Evolutionary conservation across 441 rosid genomes (phyloP).

Genomic region (Mallotus repandus): DNA sequence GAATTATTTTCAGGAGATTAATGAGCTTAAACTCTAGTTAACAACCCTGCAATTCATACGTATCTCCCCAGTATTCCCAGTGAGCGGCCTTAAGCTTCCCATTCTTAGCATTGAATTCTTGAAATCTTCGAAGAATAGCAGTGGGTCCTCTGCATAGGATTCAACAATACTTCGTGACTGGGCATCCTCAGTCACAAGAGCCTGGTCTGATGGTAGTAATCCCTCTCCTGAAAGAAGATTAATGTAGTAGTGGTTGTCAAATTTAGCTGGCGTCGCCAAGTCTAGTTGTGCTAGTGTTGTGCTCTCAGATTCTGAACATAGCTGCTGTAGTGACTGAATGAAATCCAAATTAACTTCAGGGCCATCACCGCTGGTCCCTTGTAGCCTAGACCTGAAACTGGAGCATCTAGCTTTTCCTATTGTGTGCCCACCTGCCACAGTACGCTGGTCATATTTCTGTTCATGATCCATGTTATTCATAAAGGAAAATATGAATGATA

Average conservation of each 20-base stretch:
- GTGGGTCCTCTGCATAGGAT: constrained; percentile 52
- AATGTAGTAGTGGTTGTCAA: constrained; percentile 76
- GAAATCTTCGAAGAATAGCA: constrained; percentile 62
- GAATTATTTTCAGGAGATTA: neutral
- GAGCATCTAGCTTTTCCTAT: constrained; percentile 80
- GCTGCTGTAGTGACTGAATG: constrained; percentile 62
- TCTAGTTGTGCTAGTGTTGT: constrained; percentile 58
- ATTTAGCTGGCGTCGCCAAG: constrained; percentile 65
- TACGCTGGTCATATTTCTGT: neutral
- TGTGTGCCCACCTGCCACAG: constrained; percentile 64
- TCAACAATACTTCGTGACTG: constrained; percentile 48
- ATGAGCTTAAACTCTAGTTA: constrained; percentile 22
- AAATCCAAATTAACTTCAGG: constrained; percentile 51
- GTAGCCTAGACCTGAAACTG: constrained; percentile 53
- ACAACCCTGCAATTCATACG: constrained; percentile 52
- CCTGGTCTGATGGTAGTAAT: constrained; percentile 75
- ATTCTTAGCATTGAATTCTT: constrained; percentile 63
- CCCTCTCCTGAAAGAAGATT: constrained; percentile 81
- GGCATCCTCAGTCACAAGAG: constrained; percentile 46
- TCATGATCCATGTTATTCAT: neutral
- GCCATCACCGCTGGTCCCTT: constrained; percentile 30
- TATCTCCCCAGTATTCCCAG: constrained; percentile 36
- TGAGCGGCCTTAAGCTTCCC: constrained; percentile 45
- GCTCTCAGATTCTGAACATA: constrained; percentile 40
- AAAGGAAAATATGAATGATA: neutral